Evolutionary conservation across 768 basidiomycete species (phyloP).

Genomic region (Lactifluus rugatus): DNA sequence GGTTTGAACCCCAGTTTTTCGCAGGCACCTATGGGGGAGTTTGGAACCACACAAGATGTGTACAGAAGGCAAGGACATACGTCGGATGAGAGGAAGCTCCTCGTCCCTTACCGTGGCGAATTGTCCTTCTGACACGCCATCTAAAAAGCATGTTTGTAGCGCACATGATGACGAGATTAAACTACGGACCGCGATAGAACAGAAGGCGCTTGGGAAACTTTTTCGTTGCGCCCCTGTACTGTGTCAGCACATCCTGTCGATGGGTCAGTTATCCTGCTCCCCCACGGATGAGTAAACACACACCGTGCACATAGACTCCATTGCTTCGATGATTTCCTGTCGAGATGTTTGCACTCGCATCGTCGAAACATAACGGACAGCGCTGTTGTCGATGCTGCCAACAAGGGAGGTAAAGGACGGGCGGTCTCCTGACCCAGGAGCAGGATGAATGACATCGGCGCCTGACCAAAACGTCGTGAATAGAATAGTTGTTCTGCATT

Average conservation of each 20-base stretch:
- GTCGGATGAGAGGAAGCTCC: constrained; percentile 51
- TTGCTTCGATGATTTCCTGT: constrained; percentile 67
- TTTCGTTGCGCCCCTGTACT: constrained; percentile 52
- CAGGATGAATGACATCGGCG: constrained; percentile 77
- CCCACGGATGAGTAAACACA: constrained; percentile 1
- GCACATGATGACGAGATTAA: not conserved
- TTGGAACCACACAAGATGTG: not conserved
- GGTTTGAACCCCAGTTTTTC: constrained; percentile 44
- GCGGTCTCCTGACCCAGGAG: constrained; percentile 66
- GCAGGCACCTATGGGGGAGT: constrained; percentile 49
- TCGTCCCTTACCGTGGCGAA: constrained; percentile 39
- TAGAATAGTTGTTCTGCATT: not conserved
- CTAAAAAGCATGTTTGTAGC: constrained; percentile 21
- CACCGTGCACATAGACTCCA: constrained; percentile 57
- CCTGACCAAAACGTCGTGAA: constrained; percentile 31
- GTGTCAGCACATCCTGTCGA: constrained; percentile 40
- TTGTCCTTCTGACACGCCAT: constrained; percentile 50
- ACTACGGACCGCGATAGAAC: constrained; percentile 55
- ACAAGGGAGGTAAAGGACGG: constrained; percentile 79
- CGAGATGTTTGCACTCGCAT: constrained; percentile 58
- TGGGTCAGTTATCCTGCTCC: not conserved
- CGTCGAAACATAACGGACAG: constrained; percentile 58
- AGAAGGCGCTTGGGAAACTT: constrained; percentile 62
- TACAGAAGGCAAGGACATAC: constrained; percentile 28
- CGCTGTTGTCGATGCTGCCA: constrained; percentile 66